phyloP scores from a whole-genome alignment of 768 basidiomycete species.

The Lactarius quietus region DNA sequence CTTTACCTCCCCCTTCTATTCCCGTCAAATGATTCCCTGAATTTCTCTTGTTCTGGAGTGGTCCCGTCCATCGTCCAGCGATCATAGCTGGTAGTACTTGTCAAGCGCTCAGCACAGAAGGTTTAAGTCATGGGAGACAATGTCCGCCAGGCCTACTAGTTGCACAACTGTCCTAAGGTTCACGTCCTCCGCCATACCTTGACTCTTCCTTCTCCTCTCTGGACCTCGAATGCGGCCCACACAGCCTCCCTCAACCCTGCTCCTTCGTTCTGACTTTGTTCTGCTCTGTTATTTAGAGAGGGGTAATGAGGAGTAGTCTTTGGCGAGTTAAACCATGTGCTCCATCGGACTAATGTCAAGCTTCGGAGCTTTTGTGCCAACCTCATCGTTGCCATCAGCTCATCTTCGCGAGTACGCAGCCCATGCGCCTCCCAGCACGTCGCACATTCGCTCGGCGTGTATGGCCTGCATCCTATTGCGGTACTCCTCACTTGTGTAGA shows the following conservation, averaged over 20 bases:
- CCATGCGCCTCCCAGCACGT: constrained; percentile 23
- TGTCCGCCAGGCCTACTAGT: background rate
- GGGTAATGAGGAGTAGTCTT: constrained; percentile 8
- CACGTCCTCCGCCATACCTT: constrained; percentile 42
- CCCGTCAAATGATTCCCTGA: too few species aligned
- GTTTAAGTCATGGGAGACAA: background rate
- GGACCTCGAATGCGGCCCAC: constrained; percentile 41
- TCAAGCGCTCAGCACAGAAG: background rate
- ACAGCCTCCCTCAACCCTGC: constrained; percentile 13
- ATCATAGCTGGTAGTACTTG: background rate
- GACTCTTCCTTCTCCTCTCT: constrained; percentile 40
- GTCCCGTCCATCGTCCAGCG: too few species aligned
- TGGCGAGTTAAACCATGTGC: constrained; percentile 26
- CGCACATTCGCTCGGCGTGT: constrained; percentile 25
- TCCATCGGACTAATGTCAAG: constrained; percentile 25
- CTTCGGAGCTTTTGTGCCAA: constrained; percentile 23
- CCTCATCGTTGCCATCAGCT: constrained; percentile 24
- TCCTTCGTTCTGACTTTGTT: background rate
- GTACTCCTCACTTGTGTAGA: background rate
- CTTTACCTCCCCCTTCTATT: too few species aligned
- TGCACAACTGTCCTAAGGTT: constrained; percentile 27
- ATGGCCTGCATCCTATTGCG: constrained; percentile 12
- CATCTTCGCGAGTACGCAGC: constrained; percentile 19
- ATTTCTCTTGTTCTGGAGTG: too few species aligned
- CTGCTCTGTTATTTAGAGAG: background rate